Percentiles rank a stretch among this genome's conserved stretches.
These are phyloP conservation scores for Boletus subparvulus DNA, from an alignment of 768 basidiomycete species.

Conservation along the genomic window DNA sequence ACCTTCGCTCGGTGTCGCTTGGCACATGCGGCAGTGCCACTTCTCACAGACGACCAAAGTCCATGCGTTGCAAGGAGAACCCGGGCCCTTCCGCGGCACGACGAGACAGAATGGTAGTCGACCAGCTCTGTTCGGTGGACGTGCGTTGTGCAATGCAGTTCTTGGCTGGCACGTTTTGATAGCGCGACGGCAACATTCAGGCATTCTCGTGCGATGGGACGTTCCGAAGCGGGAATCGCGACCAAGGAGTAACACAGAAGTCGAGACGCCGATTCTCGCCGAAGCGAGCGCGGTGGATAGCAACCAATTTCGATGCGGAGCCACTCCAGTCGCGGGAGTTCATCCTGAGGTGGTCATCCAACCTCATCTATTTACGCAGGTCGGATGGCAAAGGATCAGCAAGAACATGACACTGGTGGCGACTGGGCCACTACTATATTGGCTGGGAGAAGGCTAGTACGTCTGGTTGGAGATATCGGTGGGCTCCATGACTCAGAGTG, in stretches of 20 bases:
- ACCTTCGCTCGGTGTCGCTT: neutral
- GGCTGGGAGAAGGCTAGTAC: neutral
- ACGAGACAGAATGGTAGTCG: slow-evolving; percentile 11
- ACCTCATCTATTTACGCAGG: slow-evolving; percentile 2
- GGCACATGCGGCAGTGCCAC: too few species aligned
- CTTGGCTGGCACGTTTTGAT: slow-evolving; percentile 22
- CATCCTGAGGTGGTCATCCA: neutral
- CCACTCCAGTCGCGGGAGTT: slow-evolving; percentile 3
- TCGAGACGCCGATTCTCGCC: slow-evolving; percentile 1
- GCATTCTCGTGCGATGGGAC: slow-evolving; percentile 7
- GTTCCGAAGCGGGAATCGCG: slow-evolving; percentile 4
- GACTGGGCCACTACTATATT: neutral
- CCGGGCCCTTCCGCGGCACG: slow-evolving; percentile 1
- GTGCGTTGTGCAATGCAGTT: slow-evolving; percentile 3
- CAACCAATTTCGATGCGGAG: slow-evolving; percentile 21
- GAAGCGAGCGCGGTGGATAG: slow-evolving; percentile 16
- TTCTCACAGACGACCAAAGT: slow-evolving; percentile 13
- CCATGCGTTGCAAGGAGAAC: neutral
- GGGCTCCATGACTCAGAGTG: neutral
- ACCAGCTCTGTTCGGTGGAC: neutral
- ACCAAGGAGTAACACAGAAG: slow-evolving; percentile 8
- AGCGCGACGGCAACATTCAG: slow-evolving; percentile 1
- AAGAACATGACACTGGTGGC: neutral
- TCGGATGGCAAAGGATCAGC: slow-evolving; percentile 2
- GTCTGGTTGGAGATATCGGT: neutral